Conservation (phyloP, 2,329 filamentous ascomycete species). For the Nectriaceae sp. region DNA sequence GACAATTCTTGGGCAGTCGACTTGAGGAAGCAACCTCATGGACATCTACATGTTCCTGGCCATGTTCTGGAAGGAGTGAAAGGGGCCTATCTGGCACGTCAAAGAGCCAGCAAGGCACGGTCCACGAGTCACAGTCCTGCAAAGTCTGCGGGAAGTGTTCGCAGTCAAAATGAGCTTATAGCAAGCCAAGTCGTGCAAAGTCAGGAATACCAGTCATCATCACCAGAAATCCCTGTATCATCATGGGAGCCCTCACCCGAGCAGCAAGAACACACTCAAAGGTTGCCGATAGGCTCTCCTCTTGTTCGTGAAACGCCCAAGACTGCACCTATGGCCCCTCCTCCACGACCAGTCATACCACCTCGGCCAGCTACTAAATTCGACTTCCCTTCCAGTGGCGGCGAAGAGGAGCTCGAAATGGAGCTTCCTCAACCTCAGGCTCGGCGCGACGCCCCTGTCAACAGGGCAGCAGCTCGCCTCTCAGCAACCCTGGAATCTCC, state of each 20-base stretch:
- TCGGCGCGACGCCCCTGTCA: slow-evolving; percentile 21
- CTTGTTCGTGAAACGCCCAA: slow-evolving; percentile 28
- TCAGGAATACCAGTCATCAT: slow-evolving; percentile 1
- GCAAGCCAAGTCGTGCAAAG: neutral
- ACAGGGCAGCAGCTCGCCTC: slow-evolving; percentile 23
- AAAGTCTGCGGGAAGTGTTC: neutral
- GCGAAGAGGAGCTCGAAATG: slow-evolving; percentile 41
- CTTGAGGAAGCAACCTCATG: slow-evolving; percentile 24
- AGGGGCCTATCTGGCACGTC: slow-evolving; percentile 20
- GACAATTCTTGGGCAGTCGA: slow-evolving; percentile 39
- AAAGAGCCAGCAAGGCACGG: neutral
- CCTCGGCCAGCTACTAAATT: slow-evolving; percentile 2
- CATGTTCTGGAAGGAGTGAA: slow-evolving; percentile 37
- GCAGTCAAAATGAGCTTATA: neutral
- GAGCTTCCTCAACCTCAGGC: slow-evolving; percentile 33
- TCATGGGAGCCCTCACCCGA: slow-evolving; percentile 27
- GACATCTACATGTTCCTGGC: slow-evolving; percentile 35
- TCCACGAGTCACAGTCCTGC: neutral
- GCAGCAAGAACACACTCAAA: neutral
- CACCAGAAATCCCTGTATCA: slow-evolving; percentile 6
- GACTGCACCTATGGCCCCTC: slow-evolving; percentile 12
- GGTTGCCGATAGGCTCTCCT: slow-evolving; percentile 18
- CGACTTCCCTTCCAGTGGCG: slow-evolving; percentile 20
- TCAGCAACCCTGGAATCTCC: slow-evolving; percentile 18
- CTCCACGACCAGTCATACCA: slow-evolving; percentile 8